Percentiles rank a stretch among this genome's conserved stretches.
These are phyloP conservation scores for Smallanthus sonchifolius DNA, from an alignment of 129 eudicot species.

Conservation along the genomic window DNA sequence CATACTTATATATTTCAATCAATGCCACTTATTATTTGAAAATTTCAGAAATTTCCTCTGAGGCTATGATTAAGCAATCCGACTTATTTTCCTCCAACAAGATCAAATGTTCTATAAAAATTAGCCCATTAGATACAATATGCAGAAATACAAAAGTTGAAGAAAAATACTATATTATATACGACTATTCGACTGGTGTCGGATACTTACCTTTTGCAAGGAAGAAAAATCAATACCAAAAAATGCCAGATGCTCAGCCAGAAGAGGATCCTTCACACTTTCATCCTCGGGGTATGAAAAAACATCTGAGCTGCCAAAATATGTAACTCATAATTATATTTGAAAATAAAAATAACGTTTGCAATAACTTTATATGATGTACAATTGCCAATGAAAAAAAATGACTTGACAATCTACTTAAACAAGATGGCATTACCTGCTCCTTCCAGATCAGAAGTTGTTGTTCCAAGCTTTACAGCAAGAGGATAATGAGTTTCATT, in stretches of 20 bases:
- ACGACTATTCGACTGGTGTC: background rate
- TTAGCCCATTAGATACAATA: background rate
- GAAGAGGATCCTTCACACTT: constrained; percentile 75
- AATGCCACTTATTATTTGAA: background rate
- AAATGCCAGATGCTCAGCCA: constrained; percentile 77
- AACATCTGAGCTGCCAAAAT: constrained; percentile 97
- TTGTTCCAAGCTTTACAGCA: constrained; percentile 95
- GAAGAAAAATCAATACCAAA: constrained; percentile 97
- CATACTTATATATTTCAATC: background rate
- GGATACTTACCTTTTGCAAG: constrained; percentile 67
- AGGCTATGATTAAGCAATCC: background rate
- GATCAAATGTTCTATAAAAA: background rate
- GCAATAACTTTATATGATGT: background rate
- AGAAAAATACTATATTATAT: background rate
- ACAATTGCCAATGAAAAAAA: background rate
- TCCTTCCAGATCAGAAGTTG: constrained; percentile 83
- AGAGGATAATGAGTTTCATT: constrained; percentile 70
- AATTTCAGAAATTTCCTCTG: background rate
- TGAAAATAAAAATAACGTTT: constrained; percentile 10
- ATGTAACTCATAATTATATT: constrained; percentile 41
- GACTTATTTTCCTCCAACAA: background rate
- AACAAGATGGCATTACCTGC: constrained; percentile 69
- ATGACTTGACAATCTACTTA: background rate
- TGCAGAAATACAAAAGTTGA: background rate
- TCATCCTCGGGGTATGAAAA: constrained; percentile 96